Evolutionary conservation across 192 early-diverging fungal species (phyloP).

Genomic region (Mortierella alpina): DNA sequence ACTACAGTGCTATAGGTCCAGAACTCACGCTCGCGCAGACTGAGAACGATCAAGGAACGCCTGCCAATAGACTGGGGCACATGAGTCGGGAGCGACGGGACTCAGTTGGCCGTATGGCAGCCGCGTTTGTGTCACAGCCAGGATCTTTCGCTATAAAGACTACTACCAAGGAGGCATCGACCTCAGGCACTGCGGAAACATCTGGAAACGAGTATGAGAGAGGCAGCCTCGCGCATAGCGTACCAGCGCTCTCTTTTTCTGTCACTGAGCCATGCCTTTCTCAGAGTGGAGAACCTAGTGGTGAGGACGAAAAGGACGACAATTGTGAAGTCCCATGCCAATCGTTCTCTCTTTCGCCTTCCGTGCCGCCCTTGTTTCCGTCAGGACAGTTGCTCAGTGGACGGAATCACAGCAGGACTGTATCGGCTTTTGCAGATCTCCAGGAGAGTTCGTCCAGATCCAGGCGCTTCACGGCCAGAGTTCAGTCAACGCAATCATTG

Average conservation of each 20-base stretch:
- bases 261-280: too few species aligned
- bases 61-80: not conserved
- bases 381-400: not conserved
- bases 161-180: not conserved
- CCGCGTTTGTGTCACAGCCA: constrained; percentile 37
- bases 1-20: not conserved
- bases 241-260: too few species aligned
- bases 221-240: too few species aligned
- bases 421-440: constrained; percentile 31
- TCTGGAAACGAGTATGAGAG: not conserved
- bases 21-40: constrained; percentile 1
- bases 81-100: constrained; percentile 1
- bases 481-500: constrained; percentile 26
- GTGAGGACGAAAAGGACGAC: too few species aligned
- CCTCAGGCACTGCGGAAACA: not conserved
- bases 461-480: not conserved
- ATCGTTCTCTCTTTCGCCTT: constrained; percentile 1
- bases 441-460: not conserved
- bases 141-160: constrained; percentile 43
- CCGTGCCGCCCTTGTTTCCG: not conserved
- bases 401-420: constrained; percentile 23
- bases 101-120: constrained; percentile 41
- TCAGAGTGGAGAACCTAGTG: too few species aligned
- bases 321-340: too few species aligned
- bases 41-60: not conserved